Evolutionary conservation across 2,329 filamentous ascomycete genomes (phyloP).

Genomic region (Geosmithia flava): DNA sequence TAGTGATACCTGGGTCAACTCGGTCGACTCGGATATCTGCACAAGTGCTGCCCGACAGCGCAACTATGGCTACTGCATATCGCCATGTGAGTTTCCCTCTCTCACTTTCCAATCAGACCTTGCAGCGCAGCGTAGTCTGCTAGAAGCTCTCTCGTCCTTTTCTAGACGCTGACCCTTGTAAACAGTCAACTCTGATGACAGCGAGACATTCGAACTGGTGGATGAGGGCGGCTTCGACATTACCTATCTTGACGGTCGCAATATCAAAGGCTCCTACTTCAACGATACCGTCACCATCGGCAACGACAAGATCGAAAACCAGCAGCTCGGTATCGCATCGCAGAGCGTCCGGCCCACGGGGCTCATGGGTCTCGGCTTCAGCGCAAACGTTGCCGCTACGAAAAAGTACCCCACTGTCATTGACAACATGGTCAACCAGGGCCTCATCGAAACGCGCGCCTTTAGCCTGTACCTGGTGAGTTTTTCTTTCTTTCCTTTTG

Average conservation of each 20-base stretch:
- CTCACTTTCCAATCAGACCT: not conserved
- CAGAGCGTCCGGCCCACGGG: slow-evolving; percentile 37
- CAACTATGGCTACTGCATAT: slow-evolving; percentile 20
- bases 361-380: slow-evolving; percentile 47
- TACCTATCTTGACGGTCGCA: slow-evolving; percentile 44
- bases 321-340: slow-evolving; percentile 43
- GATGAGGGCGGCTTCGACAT: slow-evolving; percentile 39
- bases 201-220: slow-evolving; percentile 34
- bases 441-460: slow-evolving; percentile 47
- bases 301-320: slow-evolving; percentile 27
- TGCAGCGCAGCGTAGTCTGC: too few relatives aligned
- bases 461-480: slow-evolving; percentile 55
- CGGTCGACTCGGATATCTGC: slow-evolving; percentile 1
- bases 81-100: slow-evolving; percentile 29
- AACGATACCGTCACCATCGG: slow-evolving; percentile 41
- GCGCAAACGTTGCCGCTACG: slow-evolving; percentile 31
- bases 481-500: not conserved
- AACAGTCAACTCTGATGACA: slow-evolving; percentile 26
- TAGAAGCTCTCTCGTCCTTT: not conserved
- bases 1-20: slow-evolving; percentile 29
- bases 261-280: slow-evolving; percentile 44
- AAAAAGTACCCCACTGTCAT: slow-evolving; percentile 45
- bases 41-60: slow-evolving; percentile 14
- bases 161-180: not conserved
- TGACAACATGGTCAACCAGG: slow-evolving; percentile 49